Conservation (phyloP, 495 filamentous ascomycete species). For the Penicillium roqueforti region DNA sequence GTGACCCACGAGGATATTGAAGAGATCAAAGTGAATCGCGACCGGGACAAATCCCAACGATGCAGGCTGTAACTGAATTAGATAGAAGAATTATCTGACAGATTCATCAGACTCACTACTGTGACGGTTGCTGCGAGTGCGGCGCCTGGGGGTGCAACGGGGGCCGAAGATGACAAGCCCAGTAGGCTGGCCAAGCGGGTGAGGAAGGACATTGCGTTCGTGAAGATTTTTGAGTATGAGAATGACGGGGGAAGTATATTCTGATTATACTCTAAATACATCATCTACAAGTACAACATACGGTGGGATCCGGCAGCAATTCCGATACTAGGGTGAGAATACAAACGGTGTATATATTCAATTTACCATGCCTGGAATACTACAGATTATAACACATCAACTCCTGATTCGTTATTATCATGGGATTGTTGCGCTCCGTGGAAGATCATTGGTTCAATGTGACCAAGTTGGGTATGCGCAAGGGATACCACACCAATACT, state of each 20-base stretch:
- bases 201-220: conserved; percentile 20
- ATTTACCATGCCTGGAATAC: neutral
- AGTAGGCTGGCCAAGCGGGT: conserved; percentile 14
- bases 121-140: conserved; percentile 29
- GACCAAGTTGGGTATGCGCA: neutral
- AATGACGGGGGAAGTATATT: neutral
- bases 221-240: neutral
- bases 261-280: neutral
- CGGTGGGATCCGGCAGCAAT: neutral
- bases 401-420: neutral
- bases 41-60: conserved; percentile 37
- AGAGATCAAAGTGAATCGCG: conserved; percentile 34
- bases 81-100: neutral
- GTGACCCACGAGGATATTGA: conserved; percentile 22
- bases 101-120: conserved; percentile 17
- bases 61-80: conserved; percentile 20
- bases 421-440: neutral
- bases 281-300: neutral
- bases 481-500: neutral
- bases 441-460: neutral
- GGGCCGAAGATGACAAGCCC: conserved; percentile 13
- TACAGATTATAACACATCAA: neutral
- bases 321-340: neutral
- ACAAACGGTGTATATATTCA: neutral
- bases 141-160: conserved; percentile 20